Conservation (phyloP, 129 eudicot genomes). For the Centrapalus pauciflorus region DNA sequence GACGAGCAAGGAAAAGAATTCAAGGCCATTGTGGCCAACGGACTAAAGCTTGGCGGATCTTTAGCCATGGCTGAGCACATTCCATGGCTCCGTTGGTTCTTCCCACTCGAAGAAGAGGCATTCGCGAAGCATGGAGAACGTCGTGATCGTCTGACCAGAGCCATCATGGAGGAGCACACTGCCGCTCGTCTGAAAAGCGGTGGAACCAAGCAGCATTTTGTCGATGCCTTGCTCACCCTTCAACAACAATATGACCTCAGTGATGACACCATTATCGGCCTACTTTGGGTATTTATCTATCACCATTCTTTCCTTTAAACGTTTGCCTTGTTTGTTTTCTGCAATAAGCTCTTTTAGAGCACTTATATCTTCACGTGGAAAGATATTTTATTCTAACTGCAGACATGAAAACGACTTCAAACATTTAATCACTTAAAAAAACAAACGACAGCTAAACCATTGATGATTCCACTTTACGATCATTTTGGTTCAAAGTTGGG, state of each 20-base stretch:
- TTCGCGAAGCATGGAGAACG: slow-evolving; percentile 53
- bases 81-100: slow-evolving; percentile 74
- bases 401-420: no score
- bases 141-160: slow-evolving; percentile 49
- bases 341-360: no score
- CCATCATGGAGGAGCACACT: slow-evolving; percentile 73
- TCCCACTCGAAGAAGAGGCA: slow-evolving; percentile 51
- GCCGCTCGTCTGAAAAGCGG: slow-evolving; percentile 52
- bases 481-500: no score
- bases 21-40: slow-evolving; percentile 48
- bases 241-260: slow-evolving; percentile 62
- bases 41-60: slow-evolving; percentile 55
- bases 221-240: slow-evolving; percentile 62
- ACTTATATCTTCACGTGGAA: no score
- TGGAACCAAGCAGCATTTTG: slow-evolving; percentile 60
- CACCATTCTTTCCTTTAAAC: background rate
- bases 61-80: slow-evolving; percentile 60
- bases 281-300: slow-evolving; percentile 61
- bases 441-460: no score
- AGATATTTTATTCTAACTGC: no score
- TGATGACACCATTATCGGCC: slow-evolving; percentile 70
- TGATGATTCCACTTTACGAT: no score
- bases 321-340: no score
- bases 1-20: slow-evolving; percentile 70
- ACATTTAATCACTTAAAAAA: no score